Base-by-base conservation (phyloP, 2,329 filamentous ascomycete genomes). In the Sporothrix brasiliensis region DNA sequence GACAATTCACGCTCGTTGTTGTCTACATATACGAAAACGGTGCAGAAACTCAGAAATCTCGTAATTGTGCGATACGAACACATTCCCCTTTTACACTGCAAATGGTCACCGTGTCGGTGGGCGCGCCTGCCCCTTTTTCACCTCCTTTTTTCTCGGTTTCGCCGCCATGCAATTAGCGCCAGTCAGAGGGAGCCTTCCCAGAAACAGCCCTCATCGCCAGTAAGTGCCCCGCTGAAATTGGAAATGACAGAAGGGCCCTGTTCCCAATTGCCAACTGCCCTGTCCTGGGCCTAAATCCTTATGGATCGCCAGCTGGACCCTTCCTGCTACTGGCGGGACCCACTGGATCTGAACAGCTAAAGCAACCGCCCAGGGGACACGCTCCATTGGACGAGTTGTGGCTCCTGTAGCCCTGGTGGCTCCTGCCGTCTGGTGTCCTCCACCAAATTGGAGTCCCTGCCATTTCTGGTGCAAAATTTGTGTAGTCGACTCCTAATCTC, bases 391-490 rank as follows among this genome's bases (percentile, higher is more conserved):
- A 34, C 24, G 7, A 7, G 19, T 21, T 34, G 34, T 3, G 16
- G 56, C 39, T 39, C 21, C 58, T 27, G 19, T 39, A 44, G 16
- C 47, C 34, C 58, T 65, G 58, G 39, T 49, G 49, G 68, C 30
- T 53, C 68, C 58, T 65, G 67, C 67, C 67, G 41, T 19, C 41
- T 41, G 24, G 47, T 34, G 39, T 65, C 14, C 27, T 56, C 24
- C 11, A 13, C 58, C 41, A 19, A 49, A 65, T 49, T 65, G 60
- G 41, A 13, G 67, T 60, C 53, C 52, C 67, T 60, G 60, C 53
- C 67, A 7, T 68, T 60, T 58, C n/a, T 58, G 41, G 60, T 65
- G 61, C 61, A 50, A 50, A 65, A 65, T 63, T 47, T 50, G 49
- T 68, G 39, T 4, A 39, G 53, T 52, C 67, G 53, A 50, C 53